Conservation (phyloP, 2,329 filamentous ascomycete species). For the Pseudodiploospora longispora region DNA sequence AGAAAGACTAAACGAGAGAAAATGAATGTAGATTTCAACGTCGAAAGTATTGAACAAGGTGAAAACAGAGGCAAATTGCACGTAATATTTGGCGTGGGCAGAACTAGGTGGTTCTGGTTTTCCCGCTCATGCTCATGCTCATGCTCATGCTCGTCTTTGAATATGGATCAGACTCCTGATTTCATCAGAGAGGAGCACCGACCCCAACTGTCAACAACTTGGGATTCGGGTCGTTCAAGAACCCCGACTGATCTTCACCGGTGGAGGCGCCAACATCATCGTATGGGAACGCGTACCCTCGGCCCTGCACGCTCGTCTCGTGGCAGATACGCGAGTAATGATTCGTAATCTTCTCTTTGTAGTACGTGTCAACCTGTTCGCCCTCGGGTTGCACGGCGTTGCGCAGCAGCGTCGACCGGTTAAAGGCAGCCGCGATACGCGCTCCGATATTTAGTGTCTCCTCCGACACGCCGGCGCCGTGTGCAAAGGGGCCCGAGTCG, state of each 20-base stretch:
- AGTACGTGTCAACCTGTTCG: slow-evolving; percentile 43
- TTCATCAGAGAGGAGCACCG: slow-evolving; percentile 29
- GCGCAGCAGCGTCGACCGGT: slow-evolving; percentile 59
- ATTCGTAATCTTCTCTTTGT: slow-evolving; percentile 48
- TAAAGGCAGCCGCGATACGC: slow-evolving; percentile 67
- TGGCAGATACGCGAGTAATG: slow-evolving; percentile 62
- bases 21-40: no score
- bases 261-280: slow-evolving; percentile 56
- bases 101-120: no score
- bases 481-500: slow-evolving; percentile 48
- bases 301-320: slow-evolving; percentile 46
- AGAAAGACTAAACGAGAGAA: no score
- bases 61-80: no score
- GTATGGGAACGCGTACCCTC: slow-evolving; percentile 64
- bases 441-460: slow-evolving; percentile 58
- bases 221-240: slow-evolving; percentile 49
- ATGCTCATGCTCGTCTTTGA: no score
- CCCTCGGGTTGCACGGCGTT: slow-evolving; percentile 44
- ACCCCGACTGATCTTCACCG: slow-evolving; percentile 53
- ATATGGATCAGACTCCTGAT: no score
- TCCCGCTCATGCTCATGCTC: no score
- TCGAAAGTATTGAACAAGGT: no score
- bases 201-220: slow-evolving; percentile 47
- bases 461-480: slow-evolving; percentile 30
- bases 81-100: no score